Evolutionary conservation across 805 yeast genomes (phyloP).

Genomic region (Pichia heedii): DNA sequence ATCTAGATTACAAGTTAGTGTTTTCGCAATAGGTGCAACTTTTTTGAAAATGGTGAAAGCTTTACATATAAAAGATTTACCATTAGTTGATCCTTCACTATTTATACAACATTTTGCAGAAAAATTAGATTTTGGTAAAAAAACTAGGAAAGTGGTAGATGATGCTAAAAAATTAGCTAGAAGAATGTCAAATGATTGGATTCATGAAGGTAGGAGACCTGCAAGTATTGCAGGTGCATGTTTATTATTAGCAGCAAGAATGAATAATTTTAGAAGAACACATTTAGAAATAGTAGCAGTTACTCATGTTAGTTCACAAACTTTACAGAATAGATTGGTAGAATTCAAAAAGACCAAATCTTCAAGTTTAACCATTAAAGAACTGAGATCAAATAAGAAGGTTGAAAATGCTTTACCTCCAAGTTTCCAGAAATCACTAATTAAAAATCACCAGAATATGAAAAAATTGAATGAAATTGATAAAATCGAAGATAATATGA

Average conservation of each 20-base stretch:
- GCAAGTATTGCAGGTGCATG: slow-evolving; percentile 99
- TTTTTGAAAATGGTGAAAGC: slow-evolving; percentile 87
- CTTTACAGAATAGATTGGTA: slow-evolving; percentile 80
- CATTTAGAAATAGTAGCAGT: slow-evolving; percentile 92
- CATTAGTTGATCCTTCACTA: slow-evolving; percentile 88
- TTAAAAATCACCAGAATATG: slow-evolving; percentile 32
- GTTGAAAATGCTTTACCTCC: slow-evolving; percentile 68
- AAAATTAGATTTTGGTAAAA: slow-evolving; percentile 69
- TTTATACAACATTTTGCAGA: slow-evolving; percentile 93
- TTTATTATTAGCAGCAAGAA: slow-evolving; percentile 83
- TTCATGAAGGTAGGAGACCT: slow-evolving; percentile 93
- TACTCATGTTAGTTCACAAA: slow-evolving; percentile 91
- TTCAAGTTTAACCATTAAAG: slow-evolving; percentile 61
- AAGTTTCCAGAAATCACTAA: slow-evolving; percentile 57
- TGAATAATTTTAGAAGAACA: slow-evolving; percentile 89
- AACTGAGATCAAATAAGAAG: slow-evolving; percentile 46
- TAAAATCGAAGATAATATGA: slow-evolving; percentile 31
- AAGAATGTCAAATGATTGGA: slow-evolving; percentile 93
- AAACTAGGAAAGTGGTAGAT: slow-evolving; percentile 61
- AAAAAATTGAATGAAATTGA: slow-evolving; percentile 23
- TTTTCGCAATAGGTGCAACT: slow-evolving; percentile 92
- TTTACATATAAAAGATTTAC: slow-evolving; percentile 65
- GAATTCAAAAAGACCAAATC: slow-evolving; percentile 79
- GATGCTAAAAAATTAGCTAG: slow-evolving; percentile 85
- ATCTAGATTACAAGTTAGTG: slow-evolving; percentile 80